These are phyloP conservation scores for Blastocystis sp. DNA, from an alignment of 352 stramenopile species.

Conservation along the genomic window DNA sequence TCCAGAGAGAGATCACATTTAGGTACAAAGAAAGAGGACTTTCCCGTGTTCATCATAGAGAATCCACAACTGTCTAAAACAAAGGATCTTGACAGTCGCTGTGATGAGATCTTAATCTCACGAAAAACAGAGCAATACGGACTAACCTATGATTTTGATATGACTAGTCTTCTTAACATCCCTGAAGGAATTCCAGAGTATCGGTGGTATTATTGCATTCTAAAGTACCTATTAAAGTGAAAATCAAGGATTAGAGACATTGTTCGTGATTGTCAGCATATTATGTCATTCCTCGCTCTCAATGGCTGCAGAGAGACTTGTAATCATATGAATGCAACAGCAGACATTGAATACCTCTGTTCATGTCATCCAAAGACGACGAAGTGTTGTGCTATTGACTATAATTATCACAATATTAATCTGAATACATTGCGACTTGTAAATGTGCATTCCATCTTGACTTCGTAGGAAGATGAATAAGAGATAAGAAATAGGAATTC, in stretches of 20 bases:
- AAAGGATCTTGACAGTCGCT: not conserved
- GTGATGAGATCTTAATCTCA: conserved; percentile 31
- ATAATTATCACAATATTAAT: conserved; percentile 63
- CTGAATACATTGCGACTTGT: not conserved
- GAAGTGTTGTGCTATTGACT: conserved; percentile 33
- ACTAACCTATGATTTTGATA: not conserved
- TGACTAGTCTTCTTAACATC: not conserved
- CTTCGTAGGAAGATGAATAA: not conserved
- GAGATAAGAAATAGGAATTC: not conserved
- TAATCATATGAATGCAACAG: conserved; percentile 14
- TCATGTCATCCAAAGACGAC: not conserved
- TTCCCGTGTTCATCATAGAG: not conserved
- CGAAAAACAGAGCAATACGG: conserved; percentile 34
- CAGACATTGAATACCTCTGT: conserved; percentile 30
- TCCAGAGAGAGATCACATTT: not conserved
- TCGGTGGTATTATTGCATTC: conserved; percentile 24
- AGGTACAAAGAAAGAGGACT: not conserved
- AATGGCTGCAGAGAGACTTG: not conserved
- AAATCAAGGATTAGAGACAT: no score
- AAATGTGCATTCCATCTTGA: not conserved
- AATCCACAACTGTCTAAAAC: not conserved
- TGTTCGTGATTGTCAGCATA: conserved; percentile 37
- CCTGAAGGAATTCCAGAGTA: not conserved
- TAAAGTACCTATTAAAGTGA: not conserved
- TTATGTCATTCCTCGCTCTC: not conserved